Conservation (phyloP, 2,329 filamentous ascomycete genomes). For the Colletotrichum karsti region DNA sequence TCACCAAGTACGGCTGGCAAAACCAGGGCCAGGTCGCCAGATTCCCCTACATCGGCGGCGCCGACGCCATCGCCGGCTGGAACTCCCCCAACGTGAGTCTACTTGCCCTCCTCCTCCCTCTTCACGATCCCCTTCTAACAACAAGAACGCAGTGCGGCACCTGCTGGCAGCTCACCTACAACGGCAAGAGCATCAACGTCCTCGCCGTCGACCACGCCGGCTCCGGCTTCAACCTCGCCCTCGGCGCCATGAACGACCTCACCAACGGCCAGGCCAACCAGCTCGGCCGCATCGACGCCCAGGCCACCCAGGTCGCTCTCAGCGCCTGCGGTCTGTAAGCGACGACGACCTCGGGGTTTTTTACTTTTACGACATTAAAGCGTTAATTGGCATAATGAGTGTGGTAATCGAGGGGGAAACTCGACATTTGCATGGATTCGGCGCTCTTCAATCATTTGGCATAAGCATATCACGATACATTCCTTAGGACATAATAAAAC, state of each 20-base stretch:
- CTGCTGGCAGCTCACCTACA: slow-evolving; percentile 65
- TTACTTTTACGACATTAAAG: background rate
- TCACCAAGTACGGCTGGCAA: slow-evolving; percentile 67
- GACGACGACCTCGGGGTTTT: background rate
- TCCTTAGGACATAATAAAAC: slow-evolving; percentile 18
- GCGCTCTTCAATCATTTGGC: slow-evolving; percentile 26
- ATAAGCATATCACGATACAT: slow-evolving; percentile 26
- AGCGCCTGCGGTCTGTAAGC: slow-evolving; percentile 52
- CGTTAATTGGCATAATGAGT: background rate
- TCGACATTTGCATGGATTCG: slow-evolving; percentile 17
- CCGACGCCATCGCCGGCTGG: slow-evolving; percentile 60
- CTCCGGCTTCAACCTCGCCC: slow-evolving; percentile 64
- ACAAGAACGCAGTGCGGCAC: slow-evolving; percentile 58
- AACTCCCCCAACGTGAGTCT: slow-evolving; percentile 53
- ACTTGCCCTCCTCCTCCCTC: background rate
- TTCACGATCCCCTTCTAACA: background rate
- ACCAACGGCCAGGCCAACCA: slow-evolving; percentile 58
- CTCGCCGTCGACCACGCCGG: slow-evolving; percentile 63
- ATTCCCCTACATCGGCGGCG: slow-evolving; percentile 66
- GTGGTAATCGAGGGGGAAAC: background rate
- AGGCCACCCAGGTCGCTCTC: slow-evolving; percentile 50
- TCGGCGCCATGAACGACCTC: slow-evolving; percentile 62
- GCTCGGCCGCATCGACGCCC: slow-evolving; percentile 62
- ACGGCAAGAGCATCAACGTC: slow-evolving; percentile 60
- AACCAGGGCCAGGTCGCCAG: slow-evolving; percentile 58